Conservation (phyloP, 148 eudicot genomes). For the Cornus florida region DNA sequence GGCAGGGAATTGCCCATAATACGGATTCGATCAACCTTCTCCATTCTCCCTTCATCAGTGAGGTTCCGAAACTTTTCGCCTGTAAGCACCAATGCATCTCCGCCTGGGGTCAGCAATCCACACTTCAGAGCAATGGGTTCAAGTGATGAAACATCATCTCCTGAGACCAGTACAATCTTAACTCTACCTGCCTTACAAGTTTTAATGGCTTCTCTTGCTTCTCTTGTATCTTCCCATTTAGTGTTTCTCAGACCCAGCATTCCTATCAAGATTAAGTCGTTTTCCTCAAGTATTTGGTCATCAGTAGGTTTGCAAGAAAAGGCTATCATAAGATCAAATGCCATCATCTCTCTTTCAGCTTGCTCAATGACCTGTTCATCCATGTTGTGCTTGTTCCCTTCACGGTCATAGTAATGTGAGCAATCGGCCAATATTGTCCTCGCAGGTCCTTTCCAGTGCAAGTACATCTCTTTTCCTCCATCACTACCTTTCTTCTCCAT, state of each 20-base stretch:
- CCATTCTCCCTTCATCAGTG: conserved; percentile 8
- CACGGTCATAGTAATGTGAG: conserved; percentile 14
- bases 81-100: conserved; percentile 8
- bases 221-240: not conserved
- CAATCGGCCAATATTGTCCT: conserved; percentile 10
- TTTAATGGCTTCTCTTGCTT: not conserved
- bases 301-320: not conserved
- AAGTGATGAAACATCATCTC: conserved; percentile 11
- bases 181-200: conserved; percentile 7
- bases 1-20: conserved; percentile 17
- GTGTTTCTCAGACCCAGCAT: conserved; percentile 17
- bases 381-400: not conserved
- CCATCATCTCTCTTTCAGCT: conserved; percentile 6
- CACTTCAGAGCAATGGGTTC: conserved; percentile 10
- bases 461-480: not conserved
- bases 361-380: not conserved
- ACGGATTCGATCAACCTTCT: conserved; percentile 17
- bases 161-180: conserved; percentile 15
- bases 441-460: conserved; percentile 20
- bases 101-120: not conserved
- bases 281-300: not conserved
- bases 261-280: conserved; percentile 20
- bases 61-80: conserved; percentile 20
- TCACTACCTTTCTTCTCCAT: not conserved
- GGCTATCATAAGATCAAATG: too few relatives aligned